Percentiles rank a stretch among this genome's conserved stretches.
phyloP scores from a whole-genome alignment of 305 asterid species.

The Fraxinus dipetala region DNA sequence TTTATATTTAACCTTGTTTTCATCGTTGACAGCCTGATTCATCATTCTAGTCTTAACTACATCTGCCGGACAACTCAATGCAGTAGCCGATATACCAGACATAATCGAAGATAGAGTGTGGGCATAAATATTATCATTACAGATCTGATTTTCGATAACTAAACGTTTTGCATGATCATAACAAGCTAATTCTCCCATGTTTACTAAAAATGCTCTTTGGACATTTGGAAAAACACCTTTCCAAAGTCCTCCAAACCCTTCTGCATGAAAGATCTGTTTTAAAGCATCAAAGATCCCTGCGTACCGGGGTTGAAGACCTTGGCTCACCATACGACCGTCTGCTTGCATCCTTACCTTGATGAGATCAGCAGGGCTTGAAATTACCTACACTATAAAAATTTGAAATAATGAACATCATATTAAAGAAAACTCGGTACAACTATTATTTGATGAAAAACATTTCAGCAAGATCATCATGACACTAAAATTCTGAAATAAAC shows the following conservation, averaged over 20 bases:
- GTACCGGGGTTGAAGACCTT: slow-evolving; percentile 56
- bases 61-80: slow-evolving; percentile 85
- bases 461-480: neutral
- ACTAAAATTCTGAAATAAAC: neutral
- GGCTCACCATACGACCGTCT: slow-evolving; percentile 47
- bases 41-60: slow-evolving; percentile 87
- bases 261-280: slow-evolving; percentile 48
- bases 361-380: slow-evolving; percentile 91
- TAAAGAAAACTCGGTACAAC: neutral
- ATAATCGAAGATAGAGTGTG: slow-evolving; percentile 70
- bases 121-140: slow-evolving; percentile 63
- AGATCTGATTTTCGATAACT: slow-evolving; percentile 46
- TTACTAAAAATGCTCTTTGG: slow-evolving; percentile 76
- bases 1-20: slow-evolving; percentile 36
- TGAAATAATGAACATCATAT: slow-evolving; percentile 12
- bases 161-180: slow-evolving; percentile 70
- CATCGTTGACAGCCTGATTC: slow-evolving; percentile 44
- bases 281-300: slow-evolving; percentile 58
- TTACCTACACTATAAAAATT: slow-evolving; percentile 48
- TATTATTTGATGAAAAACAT: neutral
- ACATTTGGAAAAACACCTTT: slow-evolving; percentile 70
- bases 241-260: slow-evolving; percentile 75
- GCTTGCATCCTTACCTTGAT: slow-evolving; percentile 92
- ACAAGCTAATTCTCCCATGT: slow-evolving; percentile 91
- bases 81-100: slow-evolving; percentile 76